A percentile compares a stretch with the other conserved stretches of the same genome.
phyloP scores from a whole-genome alignment of 2,329 filamentous ascomycete genomes.

The Cercospora nicotianae region DNA sequence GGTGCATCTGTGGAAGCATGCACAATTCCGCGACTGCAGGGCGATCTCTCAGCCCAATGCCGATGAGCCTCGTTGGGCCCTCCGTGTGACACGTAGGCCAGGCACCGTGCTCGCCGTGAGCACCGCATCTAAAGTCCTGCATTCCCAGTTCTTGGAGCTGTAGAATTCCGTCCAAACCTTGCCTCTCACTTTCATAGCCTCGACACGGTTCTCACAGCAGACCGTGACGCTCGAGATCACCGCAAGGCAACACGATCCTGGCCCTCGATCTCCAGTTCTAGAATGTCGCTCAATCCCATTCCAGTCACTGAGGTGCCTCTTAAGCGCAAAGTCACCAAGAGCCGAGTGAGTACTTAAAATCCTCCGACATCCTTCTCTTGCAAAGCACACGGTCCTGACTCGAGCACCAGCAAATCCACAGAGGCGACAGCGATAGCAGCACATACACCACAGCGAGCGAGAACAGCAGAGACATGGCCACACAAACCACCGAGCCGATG shows the following conservation, averaged over 20 bases:
- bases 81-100: constrained; percentile 1
- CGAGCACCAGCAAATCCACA: constrained; percentile 30
- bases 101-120: constrained; percentile 4
- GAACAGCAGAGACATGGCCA: constrained; percentile 13
- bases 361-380: neutral
- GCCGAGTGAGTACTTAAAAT: neutral
- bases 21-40: neutral
- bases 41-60: constrained; percentile 8
- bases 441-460: constrained; percentile 8
- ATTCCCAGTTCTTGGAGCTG: neutral
- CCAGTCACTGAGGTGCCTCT: constrained; percentile 8
- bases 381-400: neutral
- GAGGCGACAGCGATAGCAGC: constrained; percentile 15
- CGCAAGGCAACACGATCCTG: neutral
- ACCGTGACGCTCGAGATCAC: constrained; percentile 2
- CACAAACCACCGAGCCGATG: constrained; percentile 3
- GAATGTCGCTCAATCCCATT: constrained; percentile 12
- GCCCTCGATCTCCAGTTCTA: neutral
- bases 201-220: neutral
- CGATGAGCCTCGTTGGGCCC: constrained; percentile 7
- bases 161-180: neutral
- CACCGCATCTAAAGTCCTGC: neutral
- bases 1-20: neutral
- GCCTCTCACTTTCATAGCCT: neutral
- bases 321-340: constrained; percentile 5